A percentile compares a stretch with the other conserved stretches of the same genome.
phyloP scores from a whole-genome alignment of 352 stramenopile genomes.

The Saprolegnia diclina region DNA sequence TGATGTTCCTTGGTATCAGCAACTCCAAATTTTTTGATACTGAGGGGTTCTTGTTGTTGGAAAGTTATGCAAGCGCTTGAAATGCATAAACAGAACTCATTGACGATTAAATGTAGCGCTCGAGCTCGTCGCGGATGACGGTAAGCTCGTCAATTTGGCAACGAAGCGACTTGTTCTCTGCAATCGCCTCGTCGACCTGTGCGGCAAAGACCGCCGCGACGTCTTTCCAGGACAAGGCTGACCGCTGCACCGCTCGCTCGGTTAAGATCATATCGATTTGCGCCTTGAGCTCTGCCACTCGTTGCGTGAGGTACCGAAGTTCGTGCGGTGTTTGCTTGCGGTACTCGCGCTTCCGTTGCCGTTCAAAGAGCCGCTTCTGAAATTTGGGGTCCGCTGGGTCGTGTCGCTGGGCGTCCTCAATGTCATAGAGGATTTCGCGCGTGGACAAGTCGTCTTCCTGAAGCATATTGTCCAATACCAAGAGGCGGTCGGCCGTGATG shows the following conservation, averaged over 20 bases:
- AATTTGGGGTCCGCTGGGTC: neutral
- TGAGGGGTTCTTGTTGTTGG: no score
- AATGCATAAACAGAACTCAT: no score
- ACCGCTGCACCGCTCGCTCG: neutral
- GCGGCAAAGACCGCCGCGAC: neutral
- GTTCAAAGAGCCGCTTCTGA: neutral
- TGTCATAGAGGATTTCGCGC: slow-evolving; percentile 7
- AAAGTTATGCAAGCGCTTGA: no score
- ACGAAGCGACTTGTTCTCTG: neutral
- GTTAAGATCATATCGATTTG: neutral
- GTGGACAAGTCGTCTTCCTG: slow-evolving; percentile 6
- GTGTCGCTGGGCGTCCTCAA: neutral
- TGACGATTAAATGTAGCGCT: no score
- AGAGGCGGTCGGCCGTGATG: no score
- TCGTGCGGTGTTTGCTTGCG: slow-evolving; percentile 8
- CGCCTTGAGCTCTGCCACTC: neutral
- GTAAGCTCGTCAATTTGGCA: neutral
- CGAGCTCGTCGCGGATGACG: no score
- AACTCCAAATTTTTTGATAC: no score
- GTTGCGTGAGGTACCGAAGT: slow-evolving; percentile 3
- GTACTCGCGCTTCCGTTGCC: slow-evolving; percentile 10
- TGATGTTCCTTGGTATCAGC: no score
- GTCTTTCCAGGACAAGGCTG: neutral
- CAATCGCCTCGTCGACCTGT: neutral
- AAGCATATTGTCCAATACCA: neutral